phyloP scores from a whole-genome alignment of 2,329 filamentous ascomycete species.

The Fusarium succisae region DNA sequence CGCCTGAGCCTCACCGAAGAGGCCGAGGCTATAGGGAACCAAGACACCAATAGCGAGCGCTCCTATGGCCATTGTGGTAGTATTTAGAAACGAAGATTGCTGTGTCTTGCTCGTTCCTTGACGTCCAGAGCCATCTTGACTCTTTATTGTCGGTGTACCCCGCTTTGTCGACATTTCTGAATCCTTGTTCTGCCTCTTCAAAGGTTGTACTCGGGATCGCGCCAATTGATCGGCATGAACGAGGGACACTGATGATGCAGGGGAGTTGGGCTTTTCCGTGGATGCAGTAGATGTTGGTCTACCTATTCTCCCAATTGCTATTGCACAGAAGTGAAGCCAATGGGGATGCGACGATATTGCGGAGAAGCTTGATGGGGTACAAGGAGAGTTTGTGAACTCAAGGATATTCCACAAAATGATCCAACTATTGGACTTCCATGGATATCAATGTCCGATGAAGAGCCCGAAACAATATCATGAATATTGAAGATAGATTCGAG shows the following conservation, averaged over 20 bases:
- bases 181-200: background rate
- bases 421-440: background rate
- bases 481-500: background rate
- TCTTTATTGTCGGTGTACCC: slow-evolving; percentile 3
- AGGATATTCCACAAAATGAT: too few relatives aligned
- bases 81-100: background rate
- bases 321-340: background rate
- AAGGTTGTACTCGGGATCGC: background rate
- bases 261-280: background rate
- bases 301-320: background rate
- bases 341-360: background rate
- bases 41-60: background rate
- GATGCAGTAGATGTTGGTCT: background rate
- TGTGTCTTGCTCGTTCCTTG: background rate
- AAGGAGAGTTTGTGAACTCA: background rate
- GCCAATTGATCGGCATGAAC: background rate
- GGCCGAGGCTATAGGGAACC: background rate
- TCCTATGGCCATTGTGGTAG: background rate
- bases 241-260: background rate
- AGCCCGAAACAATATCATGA: background rate
- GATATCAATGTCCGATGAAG: background rate
- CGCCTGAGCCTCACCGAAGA: background rate
- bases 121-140: background rate
- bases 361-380: background rate
- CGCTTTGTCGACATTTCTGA: slow-evolving; percentile 14